Percentiles rank a stretch among this genome's conserved stretches.
Conservation (phyloP, 1,284 basidiomycete species). For the Pseudozyma sp. region DNA sequence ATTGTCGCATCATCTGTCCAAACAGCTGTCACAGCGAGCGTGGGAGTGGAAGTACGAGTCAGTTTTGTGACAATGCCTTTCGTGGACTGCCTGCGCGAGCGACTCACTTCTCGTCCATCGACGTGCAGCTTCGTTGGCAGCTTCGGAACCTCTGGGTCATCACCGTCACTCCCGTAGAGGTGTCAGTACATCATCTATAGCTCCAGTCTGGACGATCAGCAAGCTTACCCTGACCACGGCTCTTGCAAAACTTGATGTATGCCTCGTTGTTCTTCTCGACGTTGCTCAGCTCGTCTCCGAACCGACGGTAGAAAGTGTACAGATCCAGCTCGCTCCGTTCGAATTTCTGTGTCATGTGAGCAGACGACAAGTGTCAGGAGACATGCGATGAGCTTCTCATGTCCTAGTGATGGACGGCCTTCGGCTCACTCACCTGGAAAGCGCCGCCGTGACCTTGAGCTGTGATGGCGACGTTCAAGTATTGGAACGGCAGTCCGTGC, state of each 20-base stretch:
- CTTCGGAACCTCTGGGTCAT: conserved; percentile 51
- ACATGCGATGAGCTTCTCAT: not conserved
- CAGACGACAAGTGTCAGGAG: no score
- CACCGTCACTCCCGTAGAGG: not conserved
- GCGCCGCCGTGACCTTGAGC: conserved; percentile 63
- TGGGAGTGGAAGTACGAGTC: not conserved
- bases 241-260: conserved; percentile 59
- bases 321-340: conserved; percentile 66
- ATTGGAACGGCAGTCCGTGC: conserved; percentile 64
- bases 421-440: conserved; percentile 59
- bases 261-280: conserved; percentile 53
- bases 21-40: conserved; percentile 56
- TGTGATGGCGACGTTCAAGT: conserved; percentile 69
- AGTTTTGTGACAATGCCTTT: not conserved
- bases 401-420: not conserved
- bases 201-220: no score
- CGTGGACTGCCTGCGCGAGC: not conserved
- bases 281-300: conserved; percentile 64
- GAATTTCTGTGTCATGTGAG: conserved; percentile 39
- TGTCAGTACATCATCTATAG: not conserved
- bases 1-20: conserved; percentile 68
- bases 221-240: conserved; percentile 36
- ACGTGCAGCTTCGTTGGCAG: conserved; percentile 32
- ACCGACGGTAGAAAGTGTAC: conserved; percentile 65
- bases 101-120: conserved; percentile 49